Evolutionary conservation across 441 rosid species (phyloP).

Genomic region (Breynia disticha): DNA sequence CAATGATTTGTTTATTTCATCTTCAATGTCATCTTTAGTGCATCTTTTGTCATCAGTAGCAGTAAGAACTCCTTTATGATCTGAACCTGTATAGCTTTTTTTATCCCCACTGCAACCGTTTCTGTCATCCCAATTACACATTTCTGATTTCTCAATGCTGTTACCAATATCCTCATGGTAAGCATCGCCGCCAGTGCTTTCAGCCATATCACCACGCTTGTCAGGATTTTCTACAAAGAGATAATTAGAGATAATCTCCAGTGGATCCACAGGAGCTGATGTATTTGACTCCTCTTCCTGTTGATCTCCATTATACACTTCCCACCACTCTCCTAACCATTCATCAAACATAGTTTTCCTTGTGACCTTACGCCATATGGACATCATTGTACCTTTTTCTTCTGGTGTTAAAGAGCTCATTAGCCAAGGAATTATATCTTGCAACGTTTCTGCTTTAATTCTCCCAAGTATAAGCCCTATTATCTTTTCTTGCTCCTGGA

Average conservation of each 20-base stretch:
- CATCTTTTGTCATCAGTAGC: slow-evolving; percentile 20
- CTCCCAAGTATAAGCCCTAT: slow-evolving; percentile 69
- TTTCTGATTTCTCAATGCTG: slow-evolving; percentile 19
- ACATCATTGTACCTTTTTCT: slow-evolving; percentile 52
- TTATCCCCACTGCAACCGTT: slow-evolving; percentile 20
- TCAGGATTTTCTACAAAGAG: slow-evolving; percentile 32
- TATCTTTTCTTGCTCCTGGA: slow-evolving; percentile 74
- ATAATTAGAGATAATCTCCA: slow-evolving; percentile 57
- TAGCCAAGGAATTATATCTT: slow-evolving; percentile 82
- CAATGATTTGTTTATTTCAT: slow-evolving; percentile 12
- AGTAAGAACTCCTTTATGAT: slow-evolving; percentile 22
- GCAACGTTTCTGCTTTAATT: slow-evolving; percentile 56
- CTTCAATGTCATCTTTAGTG: slow-evolving; percentile 20
- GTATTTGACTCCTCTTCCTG: slow-evolving; percentile 26
- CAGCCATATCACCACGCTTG: slow-evolving; percentile 16
- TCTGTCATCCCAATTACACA: slow-evolving; percentile 15
- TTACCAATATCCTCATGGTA: slow-evolving; percentile 15
- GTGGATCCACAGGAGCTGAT: slow-evolving; percentile 32
- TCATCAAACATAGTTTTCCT: slow-evolving; percentile 77
- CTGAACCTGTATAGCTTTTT: slow-evolving; percentile 16
- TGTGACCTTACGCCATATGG: slow-evolving; percentile 53
- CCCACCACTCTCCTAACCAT: slow-evolving; percentile 90
- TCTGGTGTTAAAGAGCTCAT: slow-evolving; percentile 46
- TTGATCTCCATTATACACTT: slow-evolving; percentile 29
- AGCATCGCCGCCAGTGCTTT: slow-evolving; percentile 11